These are phyloP conservation scores for Pontederia paniculata DNA, from an alignment of 176 grass and related monocot genomes.

Conservation along the genomic window DNA sequence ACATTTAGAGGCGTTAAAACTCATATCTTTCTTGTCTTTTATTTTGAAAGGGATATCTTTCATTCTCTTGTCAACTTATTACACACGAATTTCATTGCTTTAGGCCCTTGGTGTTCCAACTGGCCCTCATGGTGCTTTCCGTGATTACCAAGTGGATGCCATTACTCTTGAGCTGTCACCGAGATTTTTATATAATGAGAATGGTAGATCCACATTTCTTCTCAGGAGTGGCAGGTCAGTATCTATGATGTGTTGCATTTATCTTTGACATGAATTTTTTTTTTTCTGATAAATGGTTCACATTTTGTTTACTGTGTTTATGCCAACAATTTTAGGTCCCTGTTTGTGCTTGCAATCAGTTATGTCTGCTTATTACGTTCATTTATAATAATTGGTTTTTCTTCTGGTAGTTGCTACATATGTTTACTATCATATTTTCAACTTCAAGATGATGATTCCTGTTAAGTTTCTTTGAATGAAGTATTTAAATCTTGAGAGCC, in stretches of 20 bases:
- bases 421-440: too few species aligned
- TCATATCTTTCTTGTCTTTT: not conserved
- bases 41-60: too few species aligned
- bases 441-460: too few species aligned
- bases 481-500: too few species aligned
- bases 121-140: conserved; percentile 82
- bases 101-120: conserved; percentile 89
- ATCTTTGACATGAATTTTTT: not conserved
- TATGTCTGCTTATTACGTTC: too few species aligned
- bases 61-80: not conserved
- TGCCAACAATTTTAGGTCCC: not conserved
- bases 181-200: conserved; percentile 62
- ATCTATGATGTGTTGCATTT: not conserved
- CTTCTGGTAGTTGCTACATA: too few species aligned
- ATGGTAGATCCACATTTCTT: conserved; percentile 65
- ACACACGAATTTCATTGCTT: conserved; percentile 16
- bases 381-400: too few species aligned
- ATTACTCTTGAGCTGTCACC: conserved; percentile 78
- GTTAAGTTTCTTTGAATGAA: too few species aligned
- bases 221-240: conserved; percentile 66
- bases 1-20: not conserved
- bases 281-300: not conserved
- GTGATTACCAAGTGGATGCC: conserved; percentile 95
- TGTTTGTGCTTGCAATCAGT: not conserved
- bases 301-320: not conserved